Evolutionary conservation across 2,329 filamentous ascomycete genomes (phyloP).

Genomic region (Mycosphaerelloides madeirae): DNA sequence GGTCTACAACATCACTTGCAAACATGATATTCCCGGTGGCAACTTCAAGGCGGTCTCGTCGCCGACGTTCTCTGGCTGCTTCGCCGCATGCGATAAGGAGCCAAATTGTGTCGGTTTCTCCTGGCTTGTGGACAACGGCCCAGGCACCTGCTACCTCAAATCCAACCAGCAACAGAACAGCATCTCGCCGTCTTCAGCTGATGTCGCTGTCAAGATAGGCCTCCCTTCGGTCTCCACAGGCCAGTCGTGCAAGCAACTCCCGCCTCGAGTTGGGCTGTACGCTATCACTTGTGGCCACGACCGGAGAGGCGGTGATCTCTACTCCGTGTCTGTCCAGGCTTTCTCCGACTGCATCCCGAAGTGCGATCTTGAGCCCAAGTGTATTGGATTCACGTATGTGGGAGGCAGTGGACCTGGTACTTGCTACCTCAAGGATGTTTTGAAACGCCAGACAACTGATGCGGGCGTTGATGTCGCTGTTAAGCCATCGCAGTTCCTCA

Average conservation of each 20-base stretch:
- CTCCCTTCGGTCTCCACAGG: neutral
- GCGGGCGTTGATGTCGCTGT: conserved; percentile 1
- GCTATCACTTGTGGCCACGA: conserved; percentile 2
- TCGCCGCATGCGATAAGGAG: neutral
- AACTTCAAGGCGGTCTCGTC: neutral
- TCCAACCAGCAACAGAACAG: neutral
- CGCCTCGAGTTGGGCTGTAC: conserved; percentile 2
- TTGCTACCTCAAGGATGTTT: conserved; percentile 15
- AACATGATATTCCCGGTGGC: conserved; percentile 2
- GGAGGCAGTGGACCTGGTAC: conserved; percentile 7
- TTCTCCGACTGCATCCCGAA: conserved; percentile 22
- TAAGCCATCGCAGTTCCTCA: neutral
- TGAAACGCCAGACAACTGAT: conserved; percentile 1
- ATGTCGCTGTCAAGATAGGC: conserved; percentile 2
- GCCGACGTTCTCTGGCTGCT: neutral
- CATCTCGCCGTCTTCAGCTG: conserved; percentile 2
- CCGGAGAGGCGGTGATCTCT: conserved; percentile 19
- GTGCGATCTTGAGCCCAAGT: conserved; percentile 10
- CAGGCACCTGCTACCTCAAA: conserved; percentile 1
- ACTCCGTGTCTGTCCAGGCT: conserved; percentile 4
- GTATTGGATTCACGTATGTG: conserved; percentile 15
- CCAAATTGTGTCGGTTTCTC: conserved; percentile 1
- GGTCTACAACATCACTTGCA: conserved; percentile 4
- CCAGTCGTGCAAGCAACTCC: neutral
- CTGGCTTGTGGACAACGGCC: neutral